Percentiles rank a stretch among this genome's conserved stretches.
phyloP scores from a whole-genome alignment of 805 yeast genomes.

The Yarrowia sp. region DNA sequence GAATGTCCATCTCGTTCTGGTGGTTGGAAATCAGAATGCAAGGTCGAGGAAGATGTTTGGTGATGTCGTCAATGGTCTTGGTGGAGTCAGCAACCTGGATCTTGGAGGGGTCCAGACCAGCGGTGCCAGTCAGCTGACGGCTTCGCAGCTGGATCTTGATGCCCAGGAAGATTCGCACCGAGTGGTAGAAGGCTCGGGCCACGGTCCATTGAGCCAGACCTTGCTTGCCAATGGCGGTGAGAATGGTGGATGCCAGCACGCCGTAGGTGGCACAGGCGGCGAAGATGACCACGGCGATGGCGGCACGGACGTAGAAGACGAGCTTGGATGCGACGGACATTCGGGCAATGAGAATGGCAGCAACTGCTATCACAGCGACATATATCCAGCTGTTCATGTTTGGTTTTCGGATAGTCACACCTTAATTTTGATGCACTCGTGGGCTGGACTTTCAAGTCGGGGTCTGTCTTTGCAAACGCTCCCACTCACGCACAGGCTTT shows the following conservation, averaged over 20 bases:
- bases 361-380: conserved; percentile 9
- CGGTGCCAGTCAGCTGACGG: conserved; percentile 51
- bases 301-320: conserved; percentile 17
- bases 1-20: conserved; percentile 83
- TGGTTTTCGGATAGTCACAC: conserved; percentile 1
- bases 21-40: conserved; percentile 84
- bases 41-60: conserved; percentile 45
- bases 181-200: conserved; percentile 72
- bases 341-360: neutral
- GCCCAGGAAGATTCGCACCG: conserved; percentile 62
- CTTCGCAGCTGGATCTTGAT: conserved; percentile 66
- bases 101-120: neutral
- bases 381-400: conserved; percentile 25
- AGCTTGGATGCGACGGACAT: conserved; percentile 21
- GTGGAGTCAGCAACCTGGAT: neutral
- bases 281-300: conserved; percentile 15
- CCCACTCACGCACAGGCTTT: too few relatives aligned
- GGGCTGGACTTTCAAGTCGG: too few relatives aligned
- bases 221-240: conserved; percentile 67
- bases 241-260: conserved; percentile 64
- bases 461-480: too few relatives aligned
- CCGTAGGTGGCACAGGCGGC: conserved; percentile 43
- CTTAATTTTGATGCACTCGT: conserved; percentile 7
- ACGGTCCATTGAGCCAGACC: conserved; percentile 85
- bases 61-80: conserved; percentile 7